Base-by-base conservation (phyloP, 1,284 basidiomycete species). In the Apiotrichum brassicae region DNA sequence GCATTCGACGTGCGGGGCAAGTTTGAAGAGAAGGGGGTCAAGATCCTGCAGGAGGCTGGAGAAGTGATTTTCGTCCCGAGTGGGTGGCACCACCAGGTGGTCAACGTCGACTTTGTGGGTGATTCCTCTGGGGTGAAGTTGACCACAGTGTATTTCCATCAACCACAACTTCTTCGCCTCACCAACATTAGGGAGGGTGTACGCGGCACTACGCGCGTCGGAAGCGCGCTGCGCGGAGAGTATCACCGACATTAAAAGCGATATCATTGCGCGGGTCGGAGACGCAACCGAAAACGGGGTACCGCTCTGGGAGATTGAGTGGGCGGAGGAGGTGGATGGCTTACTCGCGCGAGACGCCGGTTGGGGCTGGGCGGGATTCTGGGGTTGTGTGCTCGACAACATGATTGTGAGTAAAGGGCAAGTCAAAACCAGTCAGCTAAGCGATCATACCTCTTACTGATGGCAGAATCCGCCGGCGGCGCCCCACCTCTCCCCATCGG, bases 91-190 rank as follows among this genome's bases (percentile, higher is more conserved):
- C 71, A 75, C 51, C 72, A 73, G 56, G 72, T 75, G 4, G 58
- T 68, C 24, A 73, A 73, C 41, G 48, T 75, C 9, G 61, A 66
- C 32, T 67, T 66, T 56, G 66, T 73, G 44, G 56, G 67, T 58
- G 4, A 19, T 20, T 9, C 14, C 6, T 9, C 6, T 8, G 9
- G 16, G 24, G 34, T 6, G 28, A 26, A 33, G 25, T 43, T 47
- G 24, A 50, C 46, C 16, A 9, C 49, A 76, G 73, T 69, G 75
- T 37, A 69, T 76, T 37, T 75, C 73, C 1, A 72, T 78, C 60
- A 78, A 77, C 59, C 76, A 77, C 64, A 77, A 77, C 56, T 80
- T 79, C 75, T 75, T 75, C 58, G 75, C 79, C 49, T 65, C 76
- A 0, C 65, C 71, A 20, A 79, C 78, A 39, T 62, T 81, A 6